These are phyloP conservation scores for Metschnikowia bowlesiae DNA, from an alignment of 805 yeast species.

Conservation along the genomic window DNA sequence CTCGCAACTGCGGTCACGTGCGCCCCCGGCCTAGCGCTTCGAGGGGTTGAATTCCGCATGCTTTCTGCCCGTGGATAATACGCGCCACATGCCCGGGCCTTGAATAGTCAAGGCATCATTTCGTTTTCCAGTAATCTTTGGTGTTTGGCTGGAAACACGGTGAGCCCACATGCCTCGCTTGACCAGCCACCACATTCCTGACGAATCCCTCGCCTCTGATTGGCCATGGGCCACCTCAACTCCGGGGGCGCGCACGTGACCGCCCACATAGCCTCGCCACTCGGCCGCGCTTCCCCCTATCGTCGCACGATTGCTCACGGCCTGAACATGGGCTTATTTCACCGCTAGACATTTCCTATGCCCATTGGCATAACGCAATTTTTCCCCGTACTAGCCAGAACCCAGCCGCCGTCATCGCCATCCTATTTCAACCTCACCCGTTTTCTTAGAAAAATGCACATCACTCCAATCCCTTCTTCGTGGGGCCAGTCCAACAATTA, in stretches of 20 bases:
- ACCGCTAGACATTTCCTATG: not conserved
- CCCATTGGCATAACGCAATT: not conserved
- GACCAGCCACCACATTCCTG: not conserved
- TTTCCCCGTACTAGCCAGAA: not conserved
- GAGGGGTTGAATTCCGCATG: no score
- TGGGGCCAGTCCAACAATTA: slow-evolving; percentile 95
- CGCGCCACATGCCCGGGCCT: no score
- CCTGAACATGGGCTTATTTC: not conserved
- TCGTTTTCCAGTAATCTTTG: no score
- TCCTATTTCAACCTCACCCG: not conserved
- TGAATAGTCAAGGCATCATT: no score
- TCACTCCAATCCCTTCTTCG: slow-evolving; percentile 81
- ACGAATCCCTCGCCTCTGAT: not conserved
- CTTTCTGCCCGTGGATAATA: no score
- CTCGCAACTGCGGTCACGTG: no score
- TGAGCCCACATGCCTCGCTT: no score
- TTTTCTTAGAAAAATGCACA: slow-evolving; percentile 56
- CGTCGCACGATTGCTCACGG: slow-evolving; percentile 3
- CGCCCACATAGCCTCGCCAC: not conserved
- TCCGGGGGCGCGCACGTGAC: not conserved
- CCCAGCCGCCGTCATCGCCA: not conserved
- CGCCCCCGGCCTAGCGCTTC: no score
- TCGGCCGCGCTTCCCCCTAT: not conserved
- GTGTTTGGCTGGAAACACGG: no score
- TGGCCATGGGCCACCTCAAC: not conserved